Base-by-base conservation (phyloP, 768 basidiomycete species). In the Suillus paluster region DNA sequence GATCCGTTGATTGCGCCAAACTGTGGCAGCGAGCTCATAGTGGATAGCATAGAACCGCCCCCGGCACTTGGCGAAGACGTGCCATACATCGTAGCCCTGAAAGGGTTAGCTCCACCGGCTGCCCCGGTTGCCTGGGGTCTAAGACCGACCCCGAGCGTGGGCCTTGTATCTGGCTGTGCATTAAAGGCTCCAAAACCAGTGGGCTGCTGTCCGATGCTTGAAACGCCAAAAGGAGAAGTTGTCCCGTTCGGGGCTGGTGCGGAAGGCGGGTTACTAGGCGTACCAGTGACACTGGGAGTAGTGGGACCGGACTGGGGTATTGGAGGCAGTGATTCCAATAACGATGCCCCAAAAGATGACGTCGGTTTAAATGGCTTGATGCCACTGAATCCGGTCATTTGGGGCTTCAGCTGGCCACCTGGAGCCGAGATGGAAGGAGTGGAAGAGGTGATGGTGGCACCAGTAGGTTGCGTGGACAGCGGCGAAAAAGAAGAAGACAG, bases 321-420 rank as follows among this genome's bases (percentile, higher is more conserved):
- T 6, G 92, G 80, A 3, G 94, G 94, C 27, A 95, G 75, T 3
- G 86, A 83, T 56, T 90, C 90, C 62, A 95, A 68, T 44, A 95
- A 71, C 17, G 86, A 85, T 38, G 90, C 87, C 34, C 93, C 93
- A 70, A 95, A 95, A 45, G 84, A 88, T 2, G 88, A 90, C 3
- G 88, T 83, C 3, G 93, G 93, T 69, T 93, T 92, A 81, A 95
- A 95, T 7, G 90, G 85, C 70, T 90, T 92, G 65, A 93, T 72
- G 6, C 87, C 89, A 27, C 82, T 78, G 58, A 80, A 84, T 2
- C 84, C 84, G 5, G 84, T 85, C 50, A 66, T 56, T 67, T 85
- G 84, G 4, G 82, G 67, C 65, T 79, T 80, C 17, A 85, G 56
- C 48, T 63, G 70, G 49, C 57, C 46, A 63, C 27, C 36, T 36